These are phyloP conservation scores for Fusarium aywerte DNA, from an alignment of 2,329 filamentous ascomycete species.

Conservation along the genomic window DNA sequence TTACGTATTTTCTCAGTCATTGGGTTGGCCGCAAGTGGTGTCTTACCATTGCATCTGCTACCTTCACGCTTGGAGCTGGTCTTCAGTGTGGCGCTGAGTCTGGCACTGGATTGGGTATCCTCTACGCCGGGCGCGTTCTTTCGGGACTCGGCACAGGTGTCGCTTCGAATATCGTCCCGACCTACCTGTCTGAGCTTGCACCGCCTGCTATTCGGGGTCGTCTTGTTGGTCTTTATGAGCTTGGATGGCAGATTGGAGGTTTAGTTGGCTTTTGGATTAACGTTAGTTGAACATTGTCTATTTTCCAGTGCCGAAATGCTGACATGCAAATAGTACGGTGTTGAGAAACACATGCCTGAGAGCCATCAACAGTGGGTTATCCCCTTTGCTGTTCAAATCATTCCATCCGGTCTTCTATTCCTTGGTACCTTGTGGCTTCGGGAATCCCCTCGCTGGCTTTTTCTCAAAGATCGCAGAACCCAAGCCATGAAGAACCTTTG, in stretches of 20 bases:
- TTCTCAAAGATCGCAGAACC: slow-evolving; percentile 62
- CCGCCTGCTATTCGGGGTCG: slow-evolving; percentile 65
- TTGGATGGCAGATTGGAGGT: slow-evolving; percentile 24
- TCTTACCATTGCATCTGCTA: slow-evolving; percentile 53
- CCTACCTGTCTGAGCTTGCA: slow-evolving; percentile 58
- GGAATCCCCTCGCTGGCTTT: slow-evolving; percentile 70
- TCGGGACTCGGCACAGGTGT: slow-evolving; percentile 16
- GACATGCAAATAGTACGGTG: slow-evolving; percentile 9
- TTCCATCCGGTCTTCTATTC: slow-evolving; percentile 64
- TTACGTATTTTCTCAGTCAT: slow-evolving; percentile 59
- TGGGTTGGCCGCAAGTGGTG: slow-evolving; percentile 39
- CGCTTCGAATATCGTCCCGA: slow-evolving; percentile 52
- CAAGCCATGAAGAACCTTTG: slow-evolving; percentile 62
- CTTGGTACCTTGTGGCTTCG: slow-evolving; percentile 60
- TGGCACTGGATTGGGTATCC: slow-evolving; percentile 39
- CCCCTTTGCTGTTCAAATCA: slow-evolving; percentile 64
- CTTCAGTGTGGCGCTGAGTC: slow-evolving; percentile 66
- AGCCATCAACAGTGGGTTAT: slow-evolving; percentile 56
- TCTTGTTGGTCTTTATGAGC: slow-evolving; percentile 45
- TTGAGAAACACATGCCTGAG: slow-evolving; percentile 38
- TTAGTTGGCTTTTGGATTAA: slow-evolving; percentile 24
- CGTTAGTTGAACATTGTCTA: not conserved
- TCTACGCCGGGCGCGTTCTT: slow-evolving; percentile 11
- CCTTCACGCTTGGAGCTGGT: slow-evolving; percentile 57
- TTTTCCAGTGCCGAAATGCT: accelerated